phyloP scores from a whole-genome alignment of 1,284 basidiomycete genomes.

The Heliocybe sulcata region DNA sequence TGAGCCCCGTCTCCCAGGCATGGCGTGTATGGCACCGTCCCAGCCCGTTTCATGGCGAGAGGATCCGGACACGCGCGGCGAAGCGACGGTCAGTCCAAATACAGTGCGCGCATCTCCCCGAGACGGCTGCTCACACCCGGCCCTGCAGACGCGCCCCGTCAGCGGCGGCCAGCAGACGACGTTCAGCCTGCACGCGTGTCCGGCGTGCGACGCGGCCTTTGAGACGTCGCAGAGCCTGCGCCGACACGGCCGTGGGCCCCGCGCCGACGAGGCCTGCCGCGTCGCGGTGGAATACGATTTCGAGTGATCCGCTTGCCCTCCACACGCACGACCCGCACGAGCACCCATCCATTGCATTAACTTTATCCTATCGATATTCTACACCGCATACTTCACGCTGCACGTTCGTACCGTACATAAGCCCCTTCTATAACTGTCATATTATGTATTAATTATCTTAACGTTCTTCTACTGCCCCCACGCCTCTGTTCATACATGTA shows the following conservation, averaged over 20 bases:
- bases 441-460: constrained; percentile 4
- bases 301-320: constrained; percentile 31
- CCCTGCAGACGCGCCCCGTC: not conserved
- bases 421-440: not conserved
- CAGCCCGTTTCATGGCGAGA: not conserved
- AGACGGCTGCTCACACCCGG: not conserved
- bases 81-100: not conserved
- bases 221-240: constrained; percentile 45
- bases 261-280: constrained; percentile 58
- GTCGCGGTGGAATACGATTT: constrained; percentile 66
- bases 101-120: not conserved
- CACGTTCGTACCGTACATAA: constrained; percentile 2
- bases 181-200: constrained; percentile 37
- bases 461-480: not conserved
- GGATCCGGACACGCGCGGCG: not conserved
- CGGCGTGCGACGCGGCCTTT: constrained; percentile 66
- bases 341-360: not conserved
- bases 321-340: not conserved
- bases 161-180: constrained; percentile 5
- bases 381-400: not conserved
- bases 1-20: not conserved
- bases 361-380: constrained; percentile 1
- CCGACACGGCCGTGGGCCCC: constrained; percentile 45
- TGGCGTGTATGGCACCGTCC: not conserved
- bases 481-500: not conserved